Evolutionary conservation across 179 eudicot genomes (phyloP).

Genomic region (Beta macrorhiza): DNA sequence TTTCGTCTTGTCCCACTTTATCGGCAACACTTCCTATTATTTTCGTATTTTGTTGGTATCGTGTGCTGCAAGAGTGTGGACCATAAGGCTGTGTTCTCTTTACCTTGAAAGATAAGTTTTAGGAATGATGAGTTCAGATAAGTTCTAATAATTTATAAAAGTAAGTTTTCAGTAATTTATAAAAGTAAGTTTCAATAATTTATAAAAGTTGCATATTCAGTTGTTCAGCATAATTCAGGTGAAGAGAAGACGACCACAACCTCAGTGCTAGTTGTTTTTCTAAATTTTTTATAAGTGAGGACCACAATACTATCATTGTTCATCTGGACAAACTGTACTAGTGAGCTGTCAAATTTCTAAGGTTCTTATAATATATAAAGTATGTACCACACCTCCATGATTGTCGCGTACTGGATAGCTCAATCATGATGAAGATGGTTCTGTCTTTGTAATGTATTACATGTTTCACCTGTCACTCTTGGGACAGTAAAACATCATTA

Average conservation of each 20-base stretch:
- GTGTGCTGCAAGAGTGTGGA: conserved; percentile 12
- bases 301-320: conserved; percentile 5
- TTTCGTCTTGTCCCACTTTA: no score
- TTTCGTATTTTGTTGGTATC: neutral
- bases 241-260: no score
- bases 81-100: neutral
- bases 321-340: neutral
- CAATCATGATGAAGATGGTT: neutral
- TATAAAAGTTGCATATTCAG: no score
- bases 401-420: neutral
- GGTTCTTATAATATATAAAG: conserved; percentile 1
- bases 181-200: no score
- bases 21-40: no score
- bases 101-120: no score
- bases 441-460: neutral
- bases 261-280: neutral
- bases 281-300: neutral
- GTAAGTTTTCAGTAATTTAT: no score
- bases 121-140: no score
- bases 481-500: neutral
- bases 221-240: no score
- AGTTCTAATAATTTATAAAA: no score
- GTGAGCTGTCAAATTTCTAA: conserved; percentile 2
- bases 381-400: neutral
- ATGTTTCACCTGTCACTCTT: neutral